A percentile compares a stretch with the other conserved stretches of the same genome.
These are phyloP conservation scores for Colletotrichum musae DNA, from an alignment of 2,329 filamentous ascomycete genomes.

Conservation along the genomic window DNA sequence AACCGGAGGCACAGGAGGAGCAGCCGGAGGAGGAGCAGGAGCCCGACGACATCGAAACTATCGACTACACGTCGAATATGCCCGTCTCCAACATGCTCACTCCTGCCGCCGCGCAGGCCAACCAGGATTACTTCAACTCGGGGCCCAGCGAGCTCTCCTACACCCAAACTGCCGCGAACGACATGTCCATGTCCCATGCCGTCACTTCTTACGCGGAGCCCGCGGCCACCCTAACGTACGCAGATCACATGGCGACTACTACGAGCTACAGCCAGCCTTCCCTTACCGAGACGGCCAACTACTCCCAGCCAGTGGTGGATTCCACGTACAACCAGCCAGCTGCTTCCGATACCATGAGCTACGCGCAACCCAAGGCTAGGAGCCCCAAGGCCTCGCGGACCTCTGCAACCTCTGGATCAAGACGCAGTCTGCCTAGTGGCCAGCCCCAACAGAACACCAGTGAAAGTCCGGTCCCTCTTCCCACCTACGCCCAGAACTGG, in stretches of 20 bases:
- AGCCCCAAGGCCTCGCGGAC: conserved; percentile 10
- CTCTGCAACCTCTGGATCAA: conserved; percentile 6
- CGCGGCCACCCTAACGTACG: conserved; percentile 19
- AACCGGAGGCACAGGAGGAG: conserved; percentile 5
- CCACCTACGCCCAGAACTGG: conserved; percentile 26
- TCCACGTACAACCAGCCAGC: conserved; percentile 12
- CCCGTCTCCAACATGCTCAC: conserved; percentile 49
- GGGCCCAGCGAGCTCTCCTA: conserved; percentile 44
- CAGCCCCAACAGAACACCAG: conserved; percentile 10
- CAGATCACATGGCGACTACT: conserved; percentile 18
- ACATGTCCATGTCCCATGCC: conserved; percentile 17
- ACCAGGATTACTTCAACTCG: conserved; percentile 49
- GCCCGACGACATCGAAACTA: conserved; percentile 40
- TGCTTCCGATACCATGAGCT: background rate
- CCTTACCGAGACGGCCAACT: background rate
- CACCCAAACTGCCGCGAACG: conserved; percentile 42
- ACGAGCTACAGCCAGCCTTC: conserved; percentile 11
- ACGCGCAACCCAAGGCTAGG: conserved; percentile 7
- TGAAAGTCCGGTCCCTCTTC: conserved; percentile 2
- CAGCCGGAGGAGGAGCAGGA: conserved; percentile 23
- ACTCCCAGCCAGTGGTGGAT: conserved; percentile 1
- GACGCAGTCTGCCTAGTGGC: conserved; percentile 37
- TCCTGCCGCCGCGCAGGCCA: conserved; percentile 42
- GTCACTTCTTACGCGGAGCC: conserved; percentile 24
- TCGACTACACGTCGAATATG: conserved; percentile 42